Evolutionary conservation across 2,329 filamentous ascomycete genomes (phyloP), one percentile per base, ranked within the genome.

Genomic region (Xylogone sp.): DNA sequence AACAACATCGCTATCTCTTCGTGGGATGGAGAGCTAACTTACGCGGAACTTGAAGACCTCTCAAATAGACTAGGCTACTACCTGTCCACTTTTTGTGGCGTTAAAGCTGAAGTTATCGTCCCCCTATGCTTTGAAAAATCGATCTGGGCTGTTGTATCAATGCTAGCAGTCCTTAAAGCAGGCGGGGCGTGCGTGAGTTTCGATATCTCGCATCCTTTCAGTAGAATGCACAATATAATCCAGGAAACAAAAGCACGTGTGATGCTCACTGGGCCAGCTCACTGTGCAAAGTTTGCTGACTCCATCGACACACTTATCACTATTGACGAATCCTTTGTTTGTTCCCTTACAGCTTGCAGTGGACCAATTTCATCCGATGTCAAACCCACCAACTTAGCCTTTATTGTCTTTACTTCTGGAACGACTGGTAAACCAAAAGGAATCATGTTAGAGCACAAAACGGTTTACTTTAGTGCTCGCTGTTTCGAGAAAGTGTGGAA

Each of bases 121-220:
- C 57, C 55, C 3, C 43, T 62, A 2, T 59, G 54, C 42, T 59
- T 60, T 42, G 53, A 60, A 29, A 62, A 62, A 43, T 59, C 58
- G 1, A 46, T 39, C 18, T 59, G 52, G 34, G 50, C 54, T 19
- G 49, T 58, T 21, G 51, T 61, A 8, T 53, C 55, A 18, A 55
- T 58, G 52, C 45, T 62, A 4, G 56, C 42, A 39, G 53, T 62
- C 3, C 21, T 62, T 8, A 56, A 57, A 44, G 48, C 56, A 46
- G 60, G 60, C 12, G 56, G 46, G 20, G 54, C 57, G 5, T 62
- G 59, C 22, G 59, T 66, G 27, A 52, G 60, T 12, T 42, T 66
- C 9, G 59, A 66, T 46, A 58, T 63, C 12, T 57, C 49, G 9
- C 54, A 64, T 43, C 63, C 64, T 12, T 5, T 51, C 9, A 22